Evolutionary conservation across 2,329 filamentous ascomycete genomes (phyloP).

Genomic region (Septoria petroselini): DNA sequence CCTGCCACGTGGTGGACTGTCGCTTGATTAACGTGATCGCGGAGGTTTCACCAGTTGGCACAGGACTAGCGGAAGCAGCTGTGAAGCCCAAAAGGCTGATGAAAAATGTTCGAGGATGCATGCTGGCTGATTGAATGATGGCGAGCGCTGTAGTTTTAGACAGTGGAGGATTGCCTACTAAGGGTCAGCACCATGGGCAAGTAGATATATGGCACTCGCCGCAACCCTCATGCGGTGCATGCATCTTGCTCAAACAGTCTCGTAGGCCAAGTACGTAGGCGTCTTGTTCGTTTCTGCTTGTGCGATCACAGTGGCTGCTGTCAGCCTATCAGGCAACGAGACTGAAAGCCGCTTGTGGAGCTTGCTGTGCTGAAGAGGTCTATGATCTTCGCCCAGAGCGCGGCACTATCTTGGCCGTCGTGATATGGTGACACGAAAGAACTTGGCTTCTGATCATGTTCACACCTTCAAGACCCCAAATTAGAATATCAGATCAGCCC

Average conservation of each 20-base stretch:
- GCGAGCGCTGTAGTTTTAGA: neutral
- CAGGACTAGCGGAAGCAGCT: neutral
- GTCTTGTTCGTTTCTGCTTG: neutral
- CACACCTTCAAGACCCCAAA: no score
- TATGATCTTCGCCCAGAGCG: neutral
- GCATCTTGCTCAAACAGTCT: neutral
- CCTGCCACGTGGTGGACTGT: slow-evolving; percentile 1
- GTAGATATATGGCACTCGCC: neutral
- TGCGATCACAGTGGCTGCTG: neutral
- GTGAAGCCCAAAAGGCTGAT: neutral
- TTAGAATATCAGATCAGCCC: no score
- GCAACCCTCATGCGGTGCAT: neutral
- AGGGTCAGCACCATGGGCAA: neutral
- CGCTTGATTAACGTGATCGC: neutral
- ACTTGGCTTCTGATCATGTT: no score
- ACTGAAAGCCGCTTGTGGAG: neutral
- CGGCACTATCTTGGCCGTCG: neutral
- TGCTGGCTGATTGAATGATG: neutral
- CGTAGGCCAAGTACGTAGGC: neutral
- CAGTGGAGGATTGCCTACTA: neutral
- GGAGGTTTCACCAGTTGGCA: neutral
- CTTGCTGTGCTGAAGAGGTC: neutral
- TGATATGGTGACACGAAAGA: neutral
- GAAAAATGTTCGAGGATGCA: neutral
- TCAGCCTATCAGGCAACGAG: neutral